Evolutionary conservation across 2,329 filamentous ascomycete species (phyloP), one percentile per base, ranked within the genome.

Genomic region (Sclerotinia sclerotiorum): DNA sequence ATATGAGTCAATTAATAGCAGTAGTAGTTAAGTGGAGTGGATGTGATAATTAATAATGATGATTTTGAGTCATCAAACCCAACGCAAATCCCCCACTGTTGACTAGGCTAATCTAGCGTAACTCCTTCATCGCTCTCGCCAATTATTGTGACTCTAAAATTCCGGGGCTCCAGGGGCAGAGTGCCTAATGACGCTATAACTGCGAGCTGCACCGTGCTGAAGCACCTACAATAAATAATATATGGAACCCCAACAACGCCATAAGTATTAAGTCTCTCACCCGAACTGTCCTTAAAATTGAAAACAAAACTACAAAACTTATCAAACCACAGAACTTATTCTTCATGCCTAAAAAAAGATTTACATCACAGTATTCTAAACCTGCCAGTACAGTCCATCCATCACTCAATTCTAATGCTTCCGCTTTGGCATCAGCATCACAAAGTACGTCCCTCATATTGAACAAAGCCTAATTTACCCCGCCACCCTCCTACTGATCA

Each of bases 301-400:
- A 2, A 35, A 57, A n/a, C 6, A 60, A 46, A 67, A 21, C 24
- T 13, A n/a, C n/a, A 27, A 27, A 11, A 27, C n/a, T 10, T 13
- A 39, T 11, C 10, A 39, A 13, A 21, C 32, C 13, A 27, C 17
- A 21, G 39, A 19, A 39, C n/a, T 10, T 19, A 48, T 69, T 68
- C 69, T 73, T 70, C 58, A 89, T 89, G 87, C 85, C 87, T 79
- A 89, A 88, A 82, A 89, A 88, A 83, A 82, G 85, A 78, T 83
- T 85, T 68, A 81, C 83, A 73, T 74, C 79, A 74, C 81, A 81
- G 75, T 86, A 84, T 74, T 85, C 86, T 72, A 89, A 88, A 77
- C 86, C 86, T 72, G 83, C 80, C 74, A 84, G 83, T 70, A 84
- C 85, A 73, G 82, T 82, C 42, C 82, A 85, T 72, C 81, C 83